Percentiles rank a stretch among this genome's conserved stretches.
phyloP scores from a whole-genome alignment of 1,139 yeast genomes.

The Scheffersomyces parashehatae region DNA sequence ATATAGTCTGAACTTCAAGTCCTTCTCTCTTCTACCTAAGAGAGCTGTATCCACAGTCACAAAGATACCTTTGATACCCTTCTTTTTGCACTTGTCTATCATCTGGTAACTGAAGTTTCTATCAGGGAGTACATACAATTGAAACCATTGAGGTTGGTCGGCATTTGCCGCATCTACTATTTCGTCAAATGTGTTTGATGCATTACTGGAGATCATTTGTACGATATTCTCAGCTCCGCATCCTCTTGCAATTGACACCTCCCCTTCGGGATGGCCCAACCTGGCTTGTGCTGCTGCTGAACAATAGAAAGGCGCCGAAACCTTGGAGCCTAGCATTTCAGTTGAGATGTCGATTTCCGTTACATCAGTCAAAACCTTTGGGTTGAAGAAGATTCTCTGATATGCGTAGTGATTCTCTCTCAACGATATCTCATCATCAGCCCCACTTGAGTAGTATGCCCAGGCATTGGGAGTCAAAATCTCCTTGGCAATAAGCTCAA shows the following conservation, averaged over 20 bases:
- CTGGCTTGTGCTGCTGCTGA: constrained; percentile 60
- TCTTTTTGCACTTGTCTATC: constrained; percentile 12
- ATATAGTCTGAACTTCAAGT: constrained; percentile 17
- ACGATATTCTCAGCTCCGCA: constrained; percentile 47
- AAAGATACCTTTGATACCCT: constrained; percentile 26
- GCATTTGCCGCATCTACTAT: constrained; percentile 47
- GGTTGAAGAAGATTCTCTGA: constrained; percentile 39
- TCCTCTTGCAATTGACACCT: constrained; percentile 49
- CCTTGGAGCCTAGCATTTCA: constrained; percentile 48
- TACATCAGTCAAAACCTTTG: constrained; percentile 43
- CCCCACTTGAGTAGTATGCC: constrained; percentile 32
- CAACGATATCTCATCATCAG: constrained; percentile 32
- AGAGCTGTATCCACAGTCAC: constrained; percentile 29
- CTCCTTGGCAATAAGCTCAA: constrained; percentile 30
- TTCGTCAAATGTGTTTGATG: constrained; percentile 58
- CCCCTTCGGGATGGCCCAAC: constrained; percentile 59
- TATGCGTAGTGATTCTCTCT: constrained; percentile 35
- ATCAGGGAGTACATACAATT: constrained; percentile 48
- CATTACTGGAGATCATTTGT: constrained; percentile 59
- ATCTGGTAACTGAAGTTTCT: background rate
- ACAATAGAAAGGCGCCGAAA: constrained; percentile 55
- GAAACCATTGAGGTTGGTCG: constrained; percentile 37
- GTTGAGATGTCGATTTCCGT: constrained; percentile 47
- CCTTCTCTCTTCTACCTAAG: constrained; percentile 28
- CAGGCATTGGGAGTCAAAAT: constrained; percentile 28